Base-by-base conservation (phyloP, 352 stramenopile genomes). In the Phytophthora litchii region DNA sequence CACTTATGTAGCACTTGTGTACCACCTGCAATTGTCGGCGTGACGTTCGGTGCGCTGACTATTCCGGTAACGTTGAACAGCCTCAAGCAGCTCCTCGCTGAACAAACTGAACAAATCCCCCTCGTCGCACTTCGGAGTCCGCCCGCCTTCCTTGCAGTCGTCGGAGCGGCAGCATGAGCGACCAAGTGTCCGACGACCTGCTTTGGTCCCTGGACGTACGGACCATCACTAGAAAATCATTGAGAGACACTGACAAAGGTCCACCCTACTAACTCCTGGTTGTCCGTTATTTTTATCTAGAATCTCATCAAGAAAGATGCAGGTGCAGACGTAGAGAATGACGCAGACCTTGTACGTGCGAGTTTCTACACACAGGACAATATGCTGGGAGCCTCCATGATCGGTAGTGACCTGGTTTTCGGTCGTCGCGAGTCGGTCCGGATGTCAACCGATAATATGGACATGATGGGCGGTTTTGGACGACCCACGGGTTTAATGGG, bases 121-220 rank as follows among this genome's bases (percentile, higher is more conserved):
- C 53, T 38, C 49, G n/a, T 56, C 25, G 29, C 27, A 40, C 38
- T 52, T 47, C 34, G 27, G 25, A 62, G 37, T 23, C 32, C 19
- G 19, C 36, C 36, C 25, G 8, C 31, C 16, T n/a, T 38, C 41
- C 42, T 25, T 54, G 17, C 31, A 56, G 31, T 49, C 27, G 43
- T 56, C 20, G 35, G 47, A 29, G 54, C 29, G 29, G 47, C 50
- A 71, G 32, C 40, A 84, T 83, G 67, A 70, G 64, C 47, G 76
- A 89, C 49, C 74, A 76, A 35, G 59, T 92, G 55, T 83, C 76
- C 20, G 82, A 92, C 56, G 82, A 89, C 50, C 68, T 86, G 45
- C 68, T 89, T 49, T 84, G 78, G 63, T 85, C 82, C 34, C 64
- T 90, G 46, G 82, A 92, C 55, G 82, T 92, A 69, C 62, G 51